These are phyloP conservation scores for Corylus heterophylla DNA, from an alignment of 306 rosid species.

Conservation along the genomic window DNA sequence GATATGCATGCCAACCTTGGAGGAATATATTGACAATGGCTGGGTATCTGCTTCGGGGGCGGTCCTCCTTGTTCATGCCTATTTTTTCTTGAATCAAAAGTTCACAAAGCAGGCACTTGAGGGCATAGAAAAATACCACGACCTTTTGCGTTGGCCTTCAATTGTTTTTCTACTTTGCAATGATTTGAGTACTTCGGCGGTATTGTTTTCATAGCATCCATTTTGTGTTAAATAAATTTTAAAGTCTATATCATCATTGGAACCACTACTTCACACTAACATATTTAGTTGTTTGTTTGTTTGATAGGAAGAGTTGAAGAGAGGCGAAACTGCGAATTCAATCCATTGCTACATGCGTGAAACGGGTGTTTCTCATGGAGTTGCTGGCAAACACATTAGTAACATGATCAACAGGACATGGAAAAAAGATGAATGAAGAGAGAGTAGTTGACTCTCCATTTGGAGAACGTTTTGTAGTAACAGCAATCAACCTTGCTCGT, in stretches of 20 bases:
- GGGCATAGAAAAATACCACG: slow-evolving; percentile 30
- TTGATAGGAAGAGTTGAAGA: slow-evolving; percentile 49
- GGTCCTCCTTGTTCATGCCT: slow-evolving; percentile 35
- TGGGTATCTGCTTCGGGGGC: slow-evolving; percentile 49
- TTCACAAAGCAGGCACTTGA: slow-evolving; percentile 40
- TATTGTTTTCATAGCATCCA: not conserved
- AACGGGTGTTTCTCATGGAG: slow-evolving; percentile 25
- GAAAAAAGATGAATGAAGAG: slow-evolving; percentile 55
- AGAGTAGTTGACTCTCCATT: slow-evolving; percentile 27
- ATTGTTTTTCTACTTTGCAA: slow-evolving; percentile 54
- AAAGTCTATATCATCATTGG: too few species aligned
- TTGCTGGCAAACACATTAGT: slow-evolving; percentile 8
- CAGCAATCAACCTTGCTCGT: slow-evolving; percentile 46
- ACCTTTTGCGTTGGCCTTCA: slow-evolving; percentile 39
- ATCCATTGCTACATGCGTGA: slow-evolving; percentile 38
- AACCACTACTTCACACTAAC: too few species aligned
- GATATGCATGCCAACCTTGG: slow-evolving; percentile 43
- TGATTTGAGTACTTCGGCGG: slow-evolving; percentile 58
- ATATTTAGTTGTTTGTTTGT: not conserved
- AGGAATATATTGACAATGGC: slow-evolving; percentile 46
- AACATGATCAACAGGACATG: slow-evolving; percentile 42
- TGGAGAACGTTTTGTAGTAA: slow-evolving; percentile 36
- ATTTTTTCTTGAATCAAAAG: slow-evolving; percentile 35
- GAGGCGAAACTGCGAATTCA: slow-evolving; percentile 54
- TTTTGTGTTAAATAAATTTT: too few species aligned